These are phyloP conservation scores for Aspergillus tanneri DNA, from an alignment of 2,329 filamentous ascomycete species.

Conservation along the genomic window DNA sequence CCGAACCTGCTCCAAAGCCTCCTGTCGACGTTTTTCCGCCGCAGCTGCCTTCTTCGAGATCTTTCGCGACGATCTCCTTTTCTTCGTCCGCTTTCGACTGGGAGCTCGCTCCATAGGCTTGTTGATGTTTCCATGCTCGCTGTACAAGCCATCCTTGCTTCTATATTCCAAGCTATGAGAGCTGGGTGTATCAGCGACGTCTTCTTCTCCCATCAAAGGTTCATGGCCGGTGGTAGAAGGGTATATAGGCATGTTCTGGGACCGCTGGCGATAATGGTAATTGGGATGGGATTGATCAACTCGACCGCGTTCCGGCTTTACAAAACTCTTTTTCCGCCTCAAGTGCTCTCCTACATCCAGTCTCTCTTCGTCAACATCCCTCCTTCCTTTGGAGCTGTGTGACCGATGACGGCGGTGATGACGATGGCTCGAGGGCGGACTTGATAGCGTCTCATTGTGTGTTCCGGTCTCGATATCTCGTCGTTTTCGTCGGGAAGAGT, in stretches of 20 bases:
- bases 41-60: slow-evolving; percentile 56
- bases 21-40: slow-evolving; percentile 60
- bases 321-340: slow-evolving; percentile 77
- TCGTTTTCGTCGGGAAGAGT: slow-evolving; percentile 66
- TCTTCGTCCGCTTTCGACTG: slow-evolving; percentile 41
- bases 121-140: slow-evolving; percentile 36
- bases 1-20: slow-evolving; percentile 62
- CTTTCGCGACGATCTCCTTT: slow-evolving; percentile 66
- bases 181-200: slow-evolving; percentile 53
- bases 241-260: slow-evolving; percentile 83
- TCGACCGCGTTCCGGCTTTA: slow-evolving; percentile 82
- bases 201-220: slow-evolving; percentile 72
- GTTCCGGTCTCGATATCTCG: slow-evolving; percentile 68
- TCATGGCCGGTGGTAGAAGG: slow-evolving; percentile 93
- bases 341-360: slow-evolving; percentile 54
- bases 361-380: slow-evolving; percentile 51
- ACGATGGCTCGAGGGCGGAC: slow-evolving; percentile 35
- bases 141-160: slow-evolving; percentile 38
- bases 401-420: slow-evolving; percentile 43
- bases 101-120: slow-evolving; percentile 45
- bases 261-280: slow-evolving; percentile 93
- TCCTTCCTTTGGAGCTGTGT: slow-evolving; percentile 48
- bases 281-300: slow-evolving; percentile 88
- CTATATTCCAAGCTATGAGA: slow-evolving; percentile 64
- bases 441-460: slow-evolving; percentile 38